These are phyloP conservation scores for Solioccasus polychromus DNA, from an alignment of 768 basidiomycete species.

Conservation along the genomic window DNA sequence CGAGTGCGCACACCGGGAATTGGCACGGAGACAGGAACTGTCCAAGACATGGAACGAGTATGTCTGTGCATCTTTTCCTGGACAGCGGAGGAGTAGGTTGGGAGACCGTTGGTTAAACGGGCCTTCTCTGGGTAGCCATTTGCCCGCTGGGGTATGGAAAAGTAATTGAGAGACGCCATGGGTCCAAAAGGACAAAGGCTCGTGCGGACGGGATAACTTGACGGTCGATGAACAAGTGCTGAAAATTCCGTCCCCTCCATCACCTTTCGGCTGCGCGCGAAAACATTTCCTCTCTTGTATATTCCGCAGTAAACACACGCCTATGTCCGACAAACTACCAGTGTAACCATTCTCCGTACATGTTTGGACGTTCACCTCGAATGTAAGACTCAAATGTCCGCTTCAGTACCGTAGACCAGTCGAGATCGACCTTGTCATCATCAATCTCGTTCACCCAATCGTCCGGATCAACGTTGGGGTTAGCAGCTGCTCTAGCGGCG, in stretches of 20 bases:
- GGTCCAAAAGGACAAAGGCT: conserved; percentile 14
- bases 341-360: conserved; percentile 84
- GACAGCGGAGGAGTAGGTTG: conserved; percentile 53
- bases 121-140: conserved; percentile 46
- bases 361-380: conserved; percentile 87
- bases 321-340: no score
- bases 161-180: conserved; percentile 49
- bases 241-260: conserved; percentile 16
- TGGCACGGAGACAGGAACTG: conserved; percentile 54
- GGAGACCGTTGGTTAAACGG: conserved; percentile 42
- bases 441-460: conserved; percentile 44
- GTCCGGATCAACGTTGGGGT: conserved; percentile 31
- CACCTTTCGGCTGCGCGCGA: conserved; percentile 14
- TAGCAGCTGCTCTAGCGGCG: conserved; percentile 49
- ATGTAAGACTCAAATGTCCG: conserved; percentile 92
- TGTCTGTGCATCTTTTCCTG: conserved; percentile 63
- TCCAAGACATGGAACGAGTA: conserved; percentile 49
- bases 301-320: no score
- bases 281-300: conserved; percentile 24
- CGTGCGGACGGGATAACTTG: conserved; percentile 9
- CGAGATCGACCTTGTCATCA: conserved; percentile 76
- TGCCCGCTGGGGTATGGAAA: conserved; percentile 43
- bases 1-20: conserved; percentile 59
- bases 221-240: neutral
- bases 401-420: conserved; percentile 94